phyloP scores from a whole-genome alignment of 306 rosid species.

The Vicia faba region DNA sequence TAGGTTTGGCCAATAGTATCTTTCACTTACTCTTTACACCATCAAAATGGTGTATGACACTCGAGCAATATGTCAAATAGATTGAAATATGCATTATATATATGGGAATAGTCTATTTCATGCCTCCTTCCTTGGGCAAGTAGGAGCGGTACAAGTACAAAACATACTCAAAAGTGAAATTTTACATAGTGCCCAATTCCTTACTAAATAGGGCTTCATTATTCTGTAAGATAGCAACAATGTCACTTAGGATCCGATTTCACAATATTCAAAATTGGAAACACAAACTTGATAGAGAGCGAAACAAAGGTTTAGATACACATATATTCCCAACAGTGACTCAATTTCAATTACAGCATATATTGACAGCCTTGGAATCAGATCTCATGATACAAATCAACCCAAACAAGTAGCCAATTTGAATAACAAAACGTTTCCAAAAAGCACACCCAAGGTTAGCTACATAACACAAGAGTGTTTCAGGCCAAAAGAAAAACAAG shows the following conservation, averaged over 20 bases:
- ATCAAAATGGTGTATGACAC: too few species aligned
- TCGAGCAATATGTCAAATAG: too few species aligned
- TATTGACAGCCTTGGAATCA: conserved; percentile 34
- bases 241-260: not conserved
- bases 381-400: conserved; percentile 32
- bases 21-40: too few species aligned
- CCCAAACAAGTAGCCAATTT: conserved; percentile 34
- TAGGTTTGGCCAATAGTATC: too few species aligned
- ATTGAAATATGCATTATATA: too few species aligned
- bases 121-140: conserved; percentile 2
- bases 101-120: too few species aligned
- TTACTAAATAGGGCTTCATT: not conserved
- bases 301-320: too few species aligned
- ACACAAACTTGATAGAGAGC: too few species aligned
- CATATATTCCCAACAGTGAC: not conserved
- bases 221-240: not conserved
- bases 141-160: not conserved
- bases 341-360: conserved; percentile 20
- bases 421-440: conserved; percentile 27
- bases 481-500: too few species aligned
- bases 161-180: too few species aligned
- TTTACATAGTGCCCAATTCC: conserved; percentile 5
- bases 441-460: too few species aligned
- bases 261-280: not conserved
- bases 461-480: conserved; percentile 42